A percentile compares a stretch with the other conserved stretches of the same genome.
phyloP scores from a whole-genome alignment of 441 rosid species.

The Theobroma grandiflorum region DNA sequence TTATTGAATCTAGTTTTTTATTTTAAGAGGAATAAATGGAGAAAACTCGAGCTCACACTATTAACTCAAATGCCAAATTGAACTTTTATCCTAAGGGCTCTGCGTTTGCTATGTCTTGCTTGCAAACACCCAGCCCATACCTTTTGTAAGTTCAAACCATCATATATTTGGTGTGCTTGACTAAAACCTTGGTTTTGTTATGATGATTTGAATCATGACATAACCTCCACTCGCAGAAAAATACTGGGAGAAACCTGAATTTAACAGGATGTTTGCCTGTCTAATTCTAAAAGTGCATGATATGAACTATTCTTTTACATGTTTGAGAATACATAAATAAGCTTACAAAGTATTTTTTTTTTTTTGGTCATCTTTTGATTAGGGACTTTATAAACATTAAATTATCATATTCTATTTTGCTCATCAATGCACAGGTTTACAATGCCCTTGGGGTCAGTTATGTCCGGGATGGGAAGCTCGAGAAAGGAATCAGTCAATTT shows the following conservation, averaged over 20 bases:
- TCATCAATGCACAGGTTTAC: slow-evolving; percentile 53
- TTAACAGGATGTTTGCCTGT: background rate
- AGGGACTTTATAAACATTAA: background rate
- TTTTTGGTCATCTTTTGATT: background rate
- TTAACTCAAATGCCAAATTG: background rate
- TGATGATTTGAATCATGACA: background rate
- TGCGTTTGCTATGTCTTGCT: background rate
- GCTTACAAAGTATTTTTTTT: background rate
- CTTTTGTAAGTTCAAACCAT: background rate
- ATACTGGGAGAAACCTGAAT: background rate
- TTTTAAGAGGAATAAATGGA: background rate
- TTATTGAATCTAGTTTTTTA: background rate
- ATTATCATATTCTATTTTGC: background rate
- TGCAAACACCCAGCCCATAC: background rate
- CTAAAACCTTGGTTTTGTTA: background rate
- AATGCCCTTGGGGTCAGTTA: slow-evolving; percentile 87
- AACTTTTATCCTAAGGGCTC: background rate
- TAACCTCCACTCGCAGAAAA: background rate
- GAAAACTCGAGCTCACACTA: background rate
- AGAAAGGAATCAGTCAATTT: slow-evolving; percentile 84
- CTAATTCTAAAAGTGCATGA: background rate
- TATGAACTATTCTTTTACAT: background rate
- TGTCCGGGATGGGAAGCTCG: slow-evolving; percentile 77
- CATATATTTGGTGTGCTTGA: background rate
- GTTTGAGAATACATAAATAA: background rate